Evolutionary conservation across 1,284 basidiomycete species (phyloP).

Genomic region (Ustilago bromivora): DNA sequence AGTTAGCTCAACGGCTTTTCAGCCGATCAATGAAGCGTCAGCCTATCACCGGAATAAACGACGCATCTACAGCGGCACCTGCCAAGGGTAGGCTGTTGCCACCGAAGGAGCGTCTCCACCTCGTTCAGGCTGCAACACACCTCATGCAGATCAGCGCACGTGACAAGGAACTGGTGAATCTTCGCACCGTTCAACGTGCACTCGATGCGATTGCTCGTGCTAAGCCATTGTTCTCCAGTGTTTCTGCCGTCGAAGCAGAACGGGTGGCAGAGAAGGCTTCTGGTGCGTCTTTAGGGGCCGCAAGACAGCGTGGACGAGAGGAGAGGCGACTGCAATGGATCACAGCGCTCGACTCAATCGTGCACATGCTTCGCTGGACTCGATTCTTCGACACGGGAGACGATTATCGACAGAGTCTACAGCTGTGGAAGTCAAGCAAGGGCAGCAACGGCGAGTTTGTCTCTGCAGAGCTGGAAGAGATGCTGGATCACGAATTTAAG

Average conservation of each 20-base stretch:
- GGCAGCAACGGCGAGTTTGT: constrained; percentile 23
- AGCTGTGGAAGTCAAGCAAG: constrained; percentile 33
- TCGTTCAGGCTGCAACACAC: constrained; percentile 16
- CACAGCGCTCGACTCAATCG: constrained; percentile 26
- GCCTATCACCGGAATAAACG: background rate
- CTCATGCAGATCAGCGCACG: constrained; percentile 27
- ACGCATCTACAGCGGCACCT: background rate
- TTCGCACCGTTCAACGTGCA: constrained; percentile 21
- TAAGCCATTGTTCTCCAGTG: background rate
- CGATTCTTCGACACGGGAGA: constrained; percentile 39
- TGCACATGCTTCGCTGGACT: constrained; percentile 39
- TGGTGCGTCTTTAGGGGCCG: background rate
- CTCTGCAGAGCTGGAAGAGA: constrained; percentile 27
- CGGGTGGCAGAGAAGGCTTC: background rate
- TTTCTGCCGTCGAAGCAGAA: background rate
- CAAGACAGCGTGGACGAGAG: constrained; percentile 9
- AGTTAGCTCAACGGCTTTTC: constrained; percentile 21
- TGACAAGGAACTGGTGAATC: constrained; percentile 31
- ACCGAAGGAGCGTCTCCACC: constrained; percentile 5
- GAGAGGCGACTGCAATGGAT: constrained; percentile 23
- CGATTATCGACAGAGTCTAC: constrained; percentile 24
- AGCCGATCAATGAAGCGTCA: constrained; percentile 2
- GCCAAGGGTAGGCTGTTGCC: background rate
- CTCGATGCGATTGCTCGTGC: constrained; percentile 16
- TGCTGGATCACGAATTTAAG: constrained; percentile 14